Conservation (phyloP, 139 green algal genomes). For the Zygnema cylindricum region DNA sequence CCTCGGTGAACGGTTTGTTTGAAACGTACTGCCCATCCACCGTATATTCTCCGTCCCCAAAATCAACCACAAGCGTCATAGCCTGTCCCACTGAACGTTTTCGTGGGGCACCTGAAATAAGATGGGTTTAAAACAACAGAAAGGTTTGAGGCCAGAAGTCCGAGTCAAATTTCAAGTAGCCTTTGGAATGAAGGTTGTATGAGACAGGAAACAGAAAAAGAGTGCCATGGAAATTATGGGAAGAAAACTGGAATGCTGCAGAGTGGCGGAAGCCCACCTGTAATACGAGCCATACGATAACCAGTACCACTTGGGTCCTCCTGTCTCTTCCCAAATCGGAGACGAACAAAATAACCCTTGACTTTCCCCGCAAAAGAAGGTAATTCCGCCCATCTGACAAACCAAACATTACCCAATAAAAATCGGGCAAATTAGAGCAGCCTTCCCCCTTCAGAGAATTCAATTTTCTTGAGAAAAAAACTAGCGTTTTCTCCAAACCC, state of each 20-base stretch:
- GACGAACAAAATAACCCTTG: constrained; percentile 37
- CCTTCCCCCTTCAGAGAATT: too few species aligned
- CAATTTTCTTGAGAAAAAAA: too few species aligned
- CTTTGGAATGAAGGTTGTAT: too few species aligned
- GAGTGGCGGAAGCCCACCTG: too few species aligned
- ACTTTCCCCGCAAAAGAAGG: not conserved
- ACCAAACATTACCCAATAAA: not conserved
- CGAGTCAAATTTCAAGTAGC: too few species aligned
- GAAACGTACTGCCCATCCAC: constrained; percentile 50
- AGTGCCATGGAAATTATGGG: too few species aligned
- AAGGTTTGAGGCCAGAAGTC: too few species aligned
- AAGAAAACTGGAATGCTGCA: too few species aligned
- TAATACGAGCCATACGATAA: constrained; percentile 32
- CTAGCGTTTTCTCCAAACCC: too few species aligned
- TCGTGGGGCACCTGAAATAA: not conserved
- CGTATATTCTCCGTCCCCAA: constrained; percentile 39
- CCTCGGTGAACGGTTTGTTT: constrained; percentile 46
- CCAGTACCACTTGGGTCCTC: constrained; percentile 23
- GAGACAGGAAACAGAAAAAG: too few species aligned
- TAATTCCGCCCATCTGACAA: constrained; percentile 11
- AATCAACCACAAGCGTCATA: constrained; percentile 24
- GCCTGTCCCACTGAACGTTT: not conserved
- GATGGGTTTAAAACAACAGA: too few species aligned
- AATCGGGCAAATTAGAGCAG: too few species aligned
- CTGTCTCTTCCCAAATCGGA: constrained; percentile 40